Evolutionary conservation across 139 green algal species (phyloP), one percentile per base, ranked within the genome.

Genomic region (Limnomonas spitsbergensis): DNA sequence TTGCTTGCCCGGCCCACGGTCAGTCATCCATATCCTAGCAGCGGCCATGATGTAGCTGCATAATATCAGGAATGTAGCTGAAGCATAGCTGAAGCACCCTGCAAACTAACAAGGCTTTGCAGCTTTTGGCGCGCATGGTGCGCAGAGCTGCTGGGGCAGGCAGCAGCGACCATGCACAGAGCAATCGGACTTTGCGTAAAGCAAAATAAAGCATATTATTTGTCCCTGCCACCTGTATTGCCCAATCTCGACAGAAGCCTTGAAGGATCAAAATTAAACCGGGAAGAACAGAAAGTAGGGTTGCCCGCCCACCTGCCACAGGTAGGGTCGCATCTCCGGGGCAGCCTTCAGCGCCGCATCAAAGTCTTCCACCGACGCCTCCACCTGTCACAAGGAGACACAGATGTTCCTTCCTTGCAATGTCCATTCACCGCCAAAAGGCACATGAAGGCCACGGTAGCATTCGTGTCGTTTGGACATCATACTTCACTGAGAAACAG

Each of bases 291-390:
- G 14, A 14, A 14, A 29, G 47, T 14, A 20, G 14, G 47, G 20
- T 61, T 61, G 14, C 14, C 20, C 20, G 47, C 88, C 88, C 38
- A 87, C 70, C 75, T 90, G 85, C 89, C 85, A 91, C 61, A 91
- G 73, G 81, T 89, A 90, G 2, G 90, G 89, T 7, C 78, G 61
- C 38, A 94, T 83, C 20, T 39, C 32, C 0, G 88, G 83, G 2
- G 84, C 68, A 7, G 47, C 52, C 20, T 47, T 38, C 35, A 93
- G 75, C 1, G 84, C 90, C 0, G 39, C 40, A 75, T 94, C 85
- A 86, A 94, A 94, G 40, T 91, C 87, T 26, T 75, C 37, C 20
- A 90, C 4, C 0, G 88, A 91, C 0, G 66, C 88, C 67, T 89
- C 86, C 32, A 94, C 83, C 47, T 61, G 47, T 20, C 14, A 61